Percentiles rank a stretch among this genome's conserved stretches.
Conservation (phyloP, 352 stramenopile genomes). For the Globisporangium paddicum region DNA sequence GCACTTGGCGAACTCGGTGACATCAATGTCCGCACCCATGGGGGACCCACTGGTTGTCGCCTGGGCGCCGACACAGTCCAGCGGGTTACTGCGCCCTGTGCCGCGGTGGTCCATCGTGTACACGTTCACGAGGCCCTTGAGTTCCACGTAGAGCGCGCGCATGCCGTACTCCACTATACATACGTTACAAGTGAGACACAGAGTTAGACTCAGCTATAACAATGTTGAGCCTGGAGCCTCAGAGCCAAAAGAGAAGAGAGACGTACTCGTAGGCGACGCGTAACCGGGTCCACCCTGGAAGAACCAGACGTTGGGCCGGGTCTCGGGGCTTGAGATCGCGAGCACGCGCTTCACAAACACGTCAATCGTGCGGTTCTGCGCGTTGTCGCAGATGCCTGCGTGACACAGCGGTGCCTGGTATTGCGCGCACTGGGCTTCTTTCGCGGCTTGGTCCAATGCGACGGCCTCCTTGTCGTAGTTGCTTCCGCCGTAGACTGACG, state of each 20-base stretch:
- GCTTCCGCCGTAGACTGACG: too few relatives aligned
- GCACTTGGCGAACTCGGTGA: slow-evolving; percentile 23
- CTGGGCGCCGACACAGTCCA: slow-evolving; percentile 28
- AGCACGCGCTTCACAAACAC: slow-evolving; percentile 47
- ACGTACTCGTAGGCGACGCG: neutral
- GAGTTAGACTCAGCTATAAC: neutral
- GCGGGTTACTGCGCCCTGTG: slow-evolving; percentile 25
- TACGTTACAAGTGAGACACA: slow-evolving; percentile 2
- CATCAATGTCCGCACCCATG: slow-evolving; percentile 9
- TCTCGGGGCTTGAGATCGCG: neutral
- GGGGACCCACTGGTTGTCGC: slow-evolving; percentile 22
- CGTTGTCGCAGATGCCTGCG: slow-evolving; percentile 23
- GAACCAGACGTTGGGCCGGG: slow-evolving; percentile 31
- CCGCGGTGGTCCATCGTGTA: slow-evolving; percentile 49
- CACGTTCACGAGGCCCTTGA: slow-evolving; percentile 29
- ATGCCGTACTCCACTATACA: slow-evolving; percentile 43
- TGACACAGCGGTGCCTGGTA: slow-evolving; percentile 34
- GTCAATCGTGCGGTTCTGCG: slow-evolving; percentile 26
- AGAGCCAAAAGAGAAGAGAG: too few relatives aligned
- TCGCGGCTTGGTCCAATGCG: too few relatives aligned
- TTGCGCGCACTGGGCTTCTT: slow-evolving; percentile 27
- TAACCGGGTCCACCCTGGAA: slow-evolving; percentile 37
- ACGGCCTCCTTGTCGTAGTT: too few relatives aligned
- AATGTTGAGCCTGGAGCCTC: too few relatives aligned
- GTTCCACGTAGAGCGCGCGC: slow-evolving; percentile 18